Percentiles rank a stretch among this genome's conserved stretches.
Conservation (phyloP, 257 asterid species). For the Przewalskia tangutica region DNA sequence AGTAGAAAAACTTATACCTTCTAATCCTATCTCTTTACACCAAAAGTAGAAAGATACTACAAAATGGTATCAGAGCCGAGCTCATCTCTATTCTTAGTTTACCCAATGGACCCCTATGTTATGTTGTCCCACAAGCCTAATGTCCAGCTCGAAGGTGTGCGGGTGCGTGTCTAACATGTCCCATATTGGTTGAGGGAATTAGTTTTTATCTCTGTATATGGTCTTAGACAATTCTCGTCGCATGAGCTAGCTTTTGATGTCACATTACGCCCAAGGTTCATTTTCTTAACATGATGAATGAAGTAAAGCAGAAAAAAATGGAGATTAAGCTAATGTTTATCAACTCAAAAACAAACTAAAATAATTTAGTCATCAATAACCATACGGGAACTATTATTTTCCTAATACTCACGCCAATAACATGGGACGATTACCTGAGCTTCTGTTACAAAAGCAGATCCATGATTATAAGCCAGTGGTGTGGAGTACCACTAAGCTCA, state of each 20-base stretch:
- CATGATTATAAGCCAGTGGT: neutral
- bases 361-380: neutral
- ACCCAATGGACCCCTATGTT: neutral
- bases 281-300: neutral
- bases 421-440: neutral
- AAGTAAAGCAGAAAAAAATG: neutral
- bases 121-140: neutral
- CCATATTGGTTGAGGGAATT: neutral
- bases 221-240: neutral
- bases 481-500: neutral
- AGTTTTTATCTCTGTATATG: neutral
- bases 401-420: neutral
- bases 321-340: neutral
- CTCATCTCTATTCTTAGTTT: neutral
- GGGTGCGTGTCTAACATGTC: neutral
- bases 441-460: neutral
- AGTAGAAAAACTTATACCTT: neutral
- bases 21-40: no score
- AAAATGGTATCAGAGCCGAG: neutral
- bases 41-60: no score
- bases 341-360: neutral
- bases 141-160: neutral
- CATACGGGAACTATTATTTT: neutral
- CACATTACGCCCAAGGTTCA: neutral
- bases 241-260: neutral